Conservation (phyloP, 1,139 yeast species). For the Magnusiomyces sp. region DNA sequence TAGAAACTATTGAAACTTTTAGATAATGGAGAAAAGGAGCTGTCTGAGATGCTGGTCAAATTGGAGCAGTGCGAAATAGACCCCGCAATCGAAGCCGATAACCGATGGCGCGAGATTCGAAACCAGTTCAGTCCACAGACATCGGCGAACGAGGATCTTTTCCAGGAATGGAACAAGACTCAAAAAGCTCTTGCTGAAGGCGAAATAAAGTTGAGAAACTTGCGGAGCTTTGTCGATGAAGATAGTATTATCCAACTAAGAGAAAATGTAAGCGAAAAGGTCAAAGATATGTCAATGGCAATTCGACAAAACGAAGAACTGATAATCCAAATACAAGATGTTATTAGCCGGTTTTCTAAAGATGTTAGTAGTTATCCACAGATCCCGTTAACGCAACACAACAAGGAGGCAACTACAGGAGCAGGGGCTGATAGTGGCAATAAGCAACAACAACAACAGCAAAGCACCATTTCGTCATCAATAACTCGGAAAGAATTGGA, state of each 20-base stretch:
- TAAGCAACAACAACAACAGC: too few relatives aligned
- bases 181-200: not conserved
- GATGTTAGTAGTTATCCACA: conserved; percentile 15
- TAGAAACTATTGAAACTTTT: conserved; percentile 21
- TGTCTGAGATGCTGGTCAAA: conserved; percentile 27
- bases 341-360: conserved; percentile 21
- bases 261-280: conserved; percentile 25
- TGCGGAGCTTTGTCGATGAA: conserved; percentile 41
- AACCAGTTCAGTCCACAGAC: conserved; percentile 16
- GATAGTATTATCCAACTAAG: conserved; percentile 33
- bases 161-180: too few relatives aligned
- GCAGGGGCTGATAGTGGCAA: too few relatives aligned
- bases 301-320: conserved; percentile 22
- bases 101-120: conserved; percentile 1
- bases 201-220: conserved; percentile 18
- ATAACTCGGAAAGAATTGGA: conserved; percentile 20
- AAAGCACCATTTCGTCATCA: too few relatives aligned
- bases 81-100: conserved; percentile 20
- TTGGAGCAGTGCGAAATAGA: conserved; percentile 30
- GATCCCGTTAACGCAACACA: not conserved
- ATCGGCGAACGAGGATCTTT: conserved; percentile 7
- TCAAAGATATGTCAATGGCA: conserved; percentile 25
- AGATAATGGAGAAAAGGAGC: conserved; percentile 24
- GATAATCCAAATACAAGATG: conserved; percentile 16
- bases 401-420: not conserved